Conservation (phyloP, 78 protist species). For the slime mould (Dictyostelium discoideum) region DNA sequence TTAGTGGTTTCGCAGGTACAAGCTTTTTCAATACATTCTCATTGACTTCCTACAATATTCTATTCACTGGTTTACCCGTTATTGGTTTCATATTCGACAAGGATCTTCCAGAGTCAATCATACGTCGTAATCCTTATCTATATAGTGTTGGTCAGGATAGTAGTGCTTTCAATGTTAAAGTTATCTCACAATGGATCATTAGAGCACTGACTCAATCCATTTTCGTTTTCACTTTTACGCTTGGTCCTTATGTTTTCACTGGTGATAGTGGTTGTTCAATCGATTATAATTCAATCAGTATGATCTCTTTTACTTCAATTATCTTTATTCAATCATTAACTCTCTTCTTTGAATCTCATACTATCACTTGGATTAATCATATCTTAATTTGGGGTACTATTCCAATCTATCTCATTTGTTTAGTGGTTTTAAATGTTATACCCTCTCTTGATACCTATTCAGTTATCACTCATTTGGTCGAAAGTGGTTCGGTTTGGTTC, state of each 20-base stretch:
- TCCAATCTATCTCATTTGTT: slow-evolving; percentile 59
- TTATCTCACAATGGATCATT: slow-evolving; percentile 46
- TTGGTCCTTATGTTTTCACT: not conserved
- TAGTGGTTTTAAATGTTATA: not conserved
- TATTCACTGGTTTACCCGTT: slow-evolving; percentile 88
- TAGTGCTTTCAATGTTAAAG: not conserved
- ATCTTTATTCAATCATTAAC: slow-evolving; percentile 77
- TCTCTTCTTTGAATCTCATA: slow-evolving; percentile 75
- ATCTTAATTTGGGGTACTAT: slow-evolving; percentile 75
- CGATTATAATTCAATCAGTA: slow-evolving; percentile 42
- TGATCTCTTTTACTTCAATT: slow-evolving; percentile 78
- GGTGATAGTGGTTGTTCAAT: not conserved
- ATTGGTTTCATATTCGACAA: slow-evolving; percentile 81
- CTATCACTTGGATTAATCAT: slow-evolving; percentile 77
- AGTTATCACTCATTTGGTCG: slow-evolving; percentile 1
- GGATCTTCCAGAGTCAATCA: slow-evolving; percentile 65
- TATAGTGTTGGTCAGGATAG: slow-evolving; percentile 47
- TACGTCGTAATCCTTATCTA: slow-evolving; percentile 33
- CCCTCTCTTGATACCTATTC: slow-evolving; percentile 31
- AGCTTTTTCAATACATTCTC: slow-evolving; percentile 86
- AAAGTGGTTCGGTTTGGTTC: slow-evolving; percentile 13
- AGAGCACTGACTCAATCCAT: slow-evolving; percentile 80
- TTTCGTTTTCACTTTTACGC: slow-evolving; percentile 25
- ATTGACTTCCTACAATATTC: slow-evolving; percentile 86
- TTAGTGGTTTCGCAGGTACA: slow-evolving; percentile 77